These are phyloP conservation scores for Porcisia hertigi DNA, from an alignment of 208 protist species.

Conservation along the genomic window DNA sequence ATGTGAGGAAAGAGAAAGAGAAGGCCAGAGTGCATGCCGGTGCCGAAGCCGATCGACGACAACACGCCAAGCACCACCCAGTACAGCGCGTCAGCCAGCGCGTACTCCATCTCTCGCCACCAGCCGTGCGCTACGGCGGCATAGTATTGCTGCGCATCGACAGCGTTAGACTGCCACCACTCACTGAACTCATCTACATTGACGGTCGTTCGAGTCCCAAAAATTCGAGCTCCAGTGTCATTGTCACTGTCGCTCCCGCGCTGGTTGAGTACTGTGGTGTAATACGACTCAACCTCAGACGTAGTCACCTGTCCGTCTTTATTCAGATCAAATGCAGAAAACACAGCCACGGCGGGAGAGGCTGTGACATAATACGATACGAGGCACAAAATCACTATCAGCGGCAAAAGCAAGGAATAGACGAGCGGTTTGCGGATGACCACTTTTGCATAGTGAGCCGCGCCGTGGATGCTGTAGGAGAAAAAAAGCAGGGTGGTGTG, in stretches of 20 bases:
- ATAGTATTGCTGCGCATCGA: slow-evolving; percentile 38
- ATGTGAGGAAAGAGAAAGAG: slow-evolving; percentile 96
- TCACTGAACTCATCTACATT: slow-evolving; percentile 39
- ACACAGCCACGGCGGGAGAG: slow-evolving; percentile 36
- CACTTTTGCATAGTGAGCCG: slow-evolving; percentile 17
- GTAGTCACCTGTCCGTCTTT: slow-evolving; percentile 50
- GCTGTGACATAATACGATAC: slow-evolving; percentile 54
- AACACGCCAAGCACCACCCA: slow-evolving; percentile 92
- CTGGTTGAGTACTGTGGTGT: slow-evolving; percentile 35
- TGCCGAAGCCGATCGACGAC: slow-evolving; percentile 92
- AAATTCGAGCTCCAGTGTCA: slow-evolving; percentile 22
- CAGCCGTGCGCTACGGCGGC: slow-evolving; percentile 51
- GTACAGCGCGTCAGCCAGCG: slow-evolving; percentile 78
- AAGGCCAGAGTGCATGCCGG: slow-evolving; percentile 95
- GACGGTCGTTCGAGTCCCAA: slow-evolving; percentile 32
- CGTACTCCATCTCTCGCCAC: slow-evolving; percentile 84
- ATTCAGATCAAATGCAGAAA: slow-evolving; percentile 52
- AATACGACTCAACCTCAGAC: slow-evolving; percentile 63
- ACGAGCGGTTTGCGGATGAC: slow-evolving; percentile 32
- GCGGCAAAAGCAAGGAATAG: slow-evolving; percentile 43
- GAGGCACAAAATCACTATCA: slow-evolving; percentile 30
- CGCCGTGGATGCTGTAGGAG: slow-evolving; percentile 24
- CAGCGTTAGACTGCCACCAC: slow-evolving; percentile 58
- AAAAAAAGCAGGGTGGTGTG: slow-evolving; percentile 41
- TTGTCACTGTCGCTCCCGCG: neutral